Base-by-base conservation (phyloP, 2,329 filamentous ascomycete species). In the Alternaria sp. region DNA sequence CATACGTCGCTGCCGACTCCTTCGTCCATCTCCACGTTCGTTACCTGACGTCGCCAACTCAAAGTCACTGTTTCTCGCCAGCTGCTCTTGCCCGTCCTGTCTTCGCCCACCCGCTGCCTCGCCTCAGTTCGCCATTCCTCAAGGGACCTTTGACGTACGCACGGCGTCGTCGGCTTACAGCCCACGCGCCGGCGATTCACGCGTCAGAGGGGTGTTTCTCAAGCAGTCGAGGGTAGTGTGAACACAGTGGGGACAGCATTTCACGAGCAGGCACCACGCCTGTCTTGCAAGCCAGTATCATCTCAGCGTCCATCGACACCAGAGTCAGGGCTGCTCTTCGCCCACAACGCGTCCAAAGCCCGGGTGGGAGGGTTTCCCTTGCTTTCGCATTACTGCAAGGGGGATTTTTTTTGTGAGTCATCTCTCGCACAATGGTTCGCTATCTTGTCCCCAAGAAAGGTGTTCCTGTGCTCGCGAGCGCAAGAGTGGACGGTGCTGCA, bases 241-340 rank as follows among this genome's bases (percentile, higher is more conserved):
- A 53, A 61, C 47, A 59, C 47, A 51, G 51, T 44, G 58, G 34
- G 44, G 16, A 38, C 48, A 44, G 54, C 55, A 65, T 52, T 39
- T 60, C 47, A 60, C 53, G 34, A 36, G 46, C 46, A 9, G 20
- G 11, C 30, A 49, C 14, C 4, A 20, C 30, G 20, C 14, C 20
- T 36, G 12, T 16, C 14, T 36, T 18, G 9, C 0, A 16, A 24
- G 14, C 22, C 20, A n/a, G 30, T 20, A 18, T 14, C 7, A 49
- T 49, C 24, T 8, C 22, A 9, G 3, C 18, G n/a, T 43, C 26
- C 24, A 20, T n/a, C 28, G 24, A 26, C 43, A 36, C 18, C 47
- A 51, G 62, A 66, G 64, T 65, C 57, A 51, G 59, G 57, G 62
- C 64, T 66, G 57, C 64, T 61, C 57, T 47, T 56, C 49, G 53